Evolutionary conservation across 1,284 basidiomycete species (phyloP).

Genomic region (Cryptococcus hybrid): DNA sequence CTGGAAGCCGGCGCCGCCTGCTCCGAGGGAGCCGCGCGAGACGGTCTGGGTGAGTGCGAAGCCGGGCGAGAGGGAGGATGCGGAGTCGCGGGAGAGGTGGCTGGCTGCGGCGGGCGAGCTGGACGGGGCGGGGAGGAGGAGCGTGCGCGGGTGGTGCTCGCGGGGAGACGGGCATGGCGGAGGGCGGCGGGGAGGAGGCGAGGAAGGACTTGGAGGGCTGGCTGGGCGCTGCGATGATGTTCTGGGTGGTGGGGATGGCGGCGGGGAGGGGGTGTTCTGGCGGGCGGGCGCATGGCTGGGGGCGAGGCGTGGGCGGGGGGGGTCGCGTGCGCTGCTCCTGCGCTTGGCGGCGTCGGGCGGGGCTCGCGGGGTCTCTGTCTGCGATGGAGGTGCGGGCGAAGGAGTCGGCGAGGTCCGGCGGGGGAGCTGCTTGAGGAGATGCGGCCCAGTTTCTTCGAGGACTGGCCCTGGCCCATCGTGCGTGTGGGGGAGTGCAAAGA

Average conservation of each 20-base stretch:
- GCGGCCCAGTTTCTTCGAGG: slow-evolving; percentile 50
- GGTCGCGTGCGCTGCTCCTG: background rate
- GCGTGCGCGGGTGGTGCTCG: slow-evolving; percentile 4
- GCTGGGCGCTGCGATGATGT: slow-evolving; percentile 42
- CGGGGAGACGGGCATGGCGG: slow-evolving; percentile 21
- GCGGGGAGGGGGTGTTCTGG: slow-evolving; percentile 10
- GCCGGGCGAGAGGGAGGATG: slow-evolving; percentile 31
- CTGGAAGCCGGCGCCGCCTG: slow-evolving; percentile 6
- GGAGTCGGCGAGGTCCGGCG: slow-evolving; percentile 43
- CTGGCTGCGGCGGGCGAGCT: slow-evolving; percentile 3
- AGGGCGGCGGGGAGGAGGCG: slow-evolving; percentile 28
- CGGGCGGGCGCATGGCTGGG: no score
- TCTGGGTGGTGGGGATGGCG: slow-evolving; percentile 45
- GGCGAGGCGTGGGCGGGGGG: background rate
- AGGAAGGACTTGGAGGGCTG: slow-evolving; percentile 20
- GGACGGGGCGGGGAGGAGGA: slow-evolving; percentile 24
- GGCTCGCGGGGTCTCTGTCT: slow-evolving; percentile 1
- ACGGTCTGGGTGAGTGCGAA: slow-evolving; percentile 36
- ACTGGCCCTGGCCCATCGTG: slow-evolving; percentile 50
- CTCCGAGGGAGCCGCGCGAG: slow-evolving; percentile 23
- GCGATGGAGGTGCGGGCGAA: slow-evolving; percentile 34
- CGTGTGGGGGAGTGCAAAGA: slow-evolving; percentile 2
- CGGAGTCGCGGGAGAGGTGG: slow-evolving; percentile 26
- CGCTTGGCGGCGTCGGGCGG: slow-evolving; percentile 8
- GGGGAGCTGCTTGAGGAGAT: slow-evolving; percentile 50